phyloP scores from a whole-genome alignment of 2,329 filamentous ascomycete species.

The Scytalidium sp. region DNA sequence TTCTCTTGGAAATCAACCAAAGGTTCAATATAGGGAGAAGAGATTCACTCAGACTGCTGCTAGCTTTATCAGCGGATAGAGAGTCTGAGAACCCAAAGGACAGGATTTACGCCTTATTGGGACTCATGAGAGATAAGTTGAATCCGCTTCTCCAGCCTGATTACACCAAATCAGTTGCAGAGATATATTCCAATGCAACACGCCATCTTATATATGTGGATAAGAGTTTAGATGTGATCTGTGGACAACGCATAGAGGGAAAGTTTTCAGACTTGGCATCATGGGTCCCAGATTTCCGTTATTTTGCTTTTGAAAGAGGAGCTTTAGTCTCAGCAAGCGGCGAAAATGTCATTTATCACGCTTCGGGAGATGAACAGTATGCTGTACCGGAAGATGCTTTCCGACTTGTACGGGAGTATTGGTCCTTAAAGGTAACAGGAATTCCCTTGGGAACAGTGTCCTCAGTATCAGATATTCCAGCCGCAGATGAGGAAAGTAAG shows the following conservation, averaged over 20 bases:
- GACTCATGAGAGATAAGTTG: constrained; percentile 11
- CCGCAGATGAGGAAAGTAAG: background rate
- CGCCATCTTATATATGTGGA: constrained; percentile 5
- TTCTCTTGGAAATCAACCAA: background rate
- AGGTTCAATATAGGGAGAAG: background rate
- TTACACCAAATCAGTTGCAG: constrained; percentile 11
- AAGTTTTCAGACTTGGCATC: constrained; percentile 1
- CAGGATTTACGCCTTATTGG: constrained; percentile 13
- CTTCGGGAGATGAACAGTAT: background rate
- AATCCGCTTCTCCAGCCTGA: constrained; percentile 8
- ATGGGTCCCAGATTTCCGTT: constrained; percentile 4
- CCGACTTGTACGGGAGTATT: constrained; percentile 55
- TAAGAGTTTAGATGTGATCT: constrained; percentile 4
- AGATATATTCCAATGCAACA: constrained; percentile 10
- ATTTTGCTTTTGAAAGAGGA: background rate
- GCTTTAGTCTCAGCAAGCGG: constrained; percentile 1
- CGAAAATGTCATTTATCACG: background rate
- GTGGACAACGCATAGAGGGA: constrained; percentile 3
- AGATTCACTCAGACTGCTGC: background rate
- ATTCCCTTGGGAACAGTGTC: background rate
- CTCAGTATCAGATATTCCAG: background rate
- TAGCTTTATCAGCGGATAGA: constrained; percentile 1
- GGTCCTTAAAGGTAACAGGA: constrained; percentile 38
- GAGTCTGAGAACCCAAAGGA: constrained; percentile 10
- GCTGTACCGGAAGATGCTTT: constrained; percentile 15